phyloP scores from a whole-genome alignment of 177 flowering plant genomes.

The Vitis hybrid region DNA sequence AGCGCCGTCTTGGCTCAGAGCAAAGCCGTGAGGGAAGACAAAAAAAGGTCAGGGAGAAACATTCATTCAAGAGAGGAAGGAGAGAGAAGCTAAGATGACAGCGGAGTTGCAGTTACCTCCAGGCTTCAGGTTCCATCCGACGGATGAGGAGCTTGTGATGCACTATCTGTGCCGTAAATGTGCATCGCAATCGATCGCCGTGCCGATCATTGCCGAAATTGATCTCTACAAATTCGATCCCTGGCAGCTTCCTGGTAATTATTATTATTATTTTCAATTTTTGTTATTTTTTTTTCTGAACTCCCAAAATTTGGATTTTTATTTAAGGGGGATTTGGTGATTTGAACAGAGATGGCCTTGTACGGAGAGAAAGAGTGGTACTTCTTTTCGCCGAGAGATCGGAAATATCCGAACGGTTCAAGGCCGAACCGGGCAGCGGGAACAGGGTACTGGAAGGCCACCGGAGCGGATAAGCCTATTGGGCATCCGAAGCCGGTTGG shows the following conservation, averaged over 20 bases:
- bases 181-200: conserved; percentile 67
- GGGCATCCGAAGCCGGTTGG: conserved; percentile 74
- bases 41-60: conserved; percentile 8
- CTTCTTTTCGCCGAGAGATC: conserved; percentile 83
- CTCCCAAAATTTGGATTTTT: conserved; percentile 4
- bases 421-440: conserved; percentile 94
- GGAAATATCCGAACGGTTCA: conserved; percentile 94
- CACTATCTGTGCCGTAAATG: conserved; percentile 82
- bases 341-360: conserved; percentile 46
- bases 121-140: conserved; percentile 91
- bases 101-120: conserved; percentile 69
- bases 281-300: not conserved
- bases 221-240: conserved; percentile 86
- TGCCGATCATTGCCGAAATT: conserved; percentile 79
- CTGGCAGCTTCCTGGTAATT: conserved; percentile 83
- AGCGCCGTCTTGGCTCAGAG: conserved; percentile 18
- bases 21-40: not conserved
- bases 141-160: conserved; percentile 89
- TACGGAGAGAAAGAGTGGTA: conserved; percentile 96
- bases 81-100: conserved; percentile 18
- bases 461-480: conserved; percentile 93
- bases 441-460: conserved; percentile 91
- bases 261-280: not conserved
- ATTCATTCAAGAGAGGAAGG: conserved; percentile 8
- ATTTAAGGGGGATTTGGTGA: too few species aligned